Base-by-base conservation (phyloP, 2,329 filamentous ascomycete species). In the Coleophoma cylindrospora region DNA sequence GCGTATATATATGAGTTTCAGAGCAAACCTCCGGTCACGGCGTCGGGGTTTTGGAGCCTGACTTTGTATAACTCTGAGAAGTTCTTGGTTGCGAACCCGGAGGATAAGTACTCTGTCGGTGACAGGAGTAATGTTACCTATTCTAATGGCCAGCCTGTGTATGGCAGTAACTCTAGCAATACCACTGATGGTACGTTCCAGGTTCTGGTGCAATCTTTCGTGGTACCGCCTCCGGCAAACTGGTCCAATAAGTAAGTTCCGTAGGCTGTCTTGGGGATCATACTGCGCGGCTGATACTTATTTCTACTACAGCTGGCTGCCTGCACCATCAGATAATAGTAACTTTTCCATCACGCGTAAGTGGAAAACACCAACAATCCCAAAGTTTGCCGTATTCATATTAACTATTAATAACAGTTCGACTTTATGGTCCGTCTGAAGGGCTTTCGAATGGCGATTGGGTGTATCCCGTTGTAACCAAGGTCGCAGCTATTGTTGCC, bases 1-100 rank as follows among this genome's bases (percentile, higher is more conserved):
- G 53, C 54, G 3, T 59, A 60, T 40, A 17, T 60, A 2, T 50
- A 62, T 22, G 58, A 54, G 7, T 64, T 63, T 45, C 34, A 34
- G 9, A 47, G 57, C 15, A 61, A 60, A 49, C 62, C 62, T 14
- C 52, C 51, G 3, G 33, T 63, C 2, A 36, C 17, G 7, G 12
- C 33, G 11, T 27, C 27, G 14, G 62, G 62, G 0, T 52, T 52
- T 32, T 52, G 47, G 50, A 52, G 50, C 38, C 34, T 52, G 21
- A 52, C 50, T 7, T 8, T 49, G n/a, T 52, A 52, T 32, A 50
- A 49, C 32, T 37, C 38, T 17, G 45, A 49, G 3, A 33, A 43
- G 10, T 50, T 19, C 21, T 45, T 52, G 40, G 34, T 52, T 17
- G 14, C 38, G 13, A 48, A 51, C 37, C n/a, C 19, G 3, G 13